These are phyloP conservation scores for Sphaceloma murrayae DNA, from an alignment of 2,329 filamentous ascomycete species.

Conservation along the genomic window DNA sequence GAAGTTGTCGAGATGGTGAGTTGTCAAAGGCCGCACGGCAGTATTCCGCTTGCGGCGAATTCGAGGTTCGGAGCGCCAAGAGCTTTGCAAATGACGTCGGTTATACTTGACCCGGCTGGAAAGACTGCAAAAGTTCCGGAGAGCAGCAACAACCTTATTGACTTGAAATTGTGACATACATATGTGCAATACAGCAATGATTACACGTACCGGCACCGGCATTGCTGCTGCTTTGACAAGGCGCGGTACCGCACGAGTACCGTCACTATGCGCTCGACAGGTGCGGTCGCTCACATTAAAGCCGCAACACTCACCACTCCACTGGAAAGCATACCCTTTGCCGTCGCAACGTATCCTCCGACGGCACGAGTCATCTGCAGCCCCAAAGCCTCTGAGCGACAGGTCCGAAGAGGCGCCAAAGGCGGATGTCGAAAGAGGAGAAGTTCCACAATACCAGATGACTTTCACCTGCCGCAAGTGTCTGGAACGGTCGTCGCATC, in stretches of 20 bases:
- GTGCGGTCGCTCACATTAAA: no score
- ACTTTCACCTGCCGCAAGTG: constrained; percentile 85
- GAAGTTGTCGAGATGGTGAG: background rate
- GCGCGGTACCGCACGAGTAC: background rate
- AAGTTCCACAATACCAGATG: constrained; percentile 67
- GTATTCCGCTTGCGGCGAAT: constrained; percentile 16
- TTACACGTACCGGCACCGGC: background rate
- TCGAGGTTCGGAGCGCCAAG: constrained; percentile 15
- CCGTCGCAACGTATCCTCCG: constrained; percentile 17
- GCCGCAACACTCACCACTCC: no score
- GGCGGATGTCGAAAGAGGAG: constrained; percentile 26
- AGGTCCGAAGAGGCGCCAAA: constrained; percentile 20
- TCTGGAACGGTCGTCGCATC: constrained; percentile 67
- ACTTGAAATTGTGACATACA: no score
- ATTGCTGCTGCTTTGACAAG: constrained; percentile 1
- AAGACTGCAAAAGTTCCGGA: background rate
- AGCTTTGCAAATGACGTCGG: constrained; percentile 11
- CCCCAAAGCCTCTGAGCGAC: constrained; percentile 25
- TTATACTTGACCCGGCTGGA: constrained; percentile 5
- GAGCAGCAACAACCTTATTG: no score
- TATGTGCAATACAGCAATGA: background rate
- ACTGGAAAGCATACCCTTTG: constrained; percentile 14
- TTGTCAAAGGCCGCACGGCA: constrained; percentile 9
- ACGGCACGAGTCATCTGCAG: constrained; percentile 19
- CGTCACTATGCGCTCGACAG: background rate